These are phyloP conservation scores for Lactarius indigo DNA, from an alignment of 768 basidiomycete genomes.

Conservation along the genomic window DNA sequence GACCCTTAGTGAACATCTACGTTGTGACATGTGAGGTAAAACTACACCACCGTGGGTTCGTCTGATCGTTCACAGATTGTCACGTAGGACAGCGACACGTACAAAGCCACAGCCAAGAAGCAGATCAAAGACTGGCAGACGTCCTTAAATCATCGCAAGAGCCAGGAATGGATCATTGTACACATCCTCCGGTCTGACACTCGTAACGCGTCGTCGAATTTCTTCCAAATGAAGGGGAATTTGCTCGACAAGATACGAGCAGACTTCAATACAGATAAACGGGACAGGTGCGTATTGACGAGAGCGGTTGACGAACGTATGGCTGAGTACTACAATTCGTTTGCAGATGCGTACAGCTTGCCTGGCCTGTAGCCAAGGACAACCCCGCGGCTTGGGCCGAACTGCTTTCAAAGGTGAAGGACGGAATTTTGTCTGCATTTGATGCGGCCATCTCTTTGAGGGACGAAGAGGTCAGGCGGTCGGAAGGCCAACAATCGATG, in stretches of 20 bases:
- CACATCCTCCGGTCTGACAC: constrained; percentile 77
- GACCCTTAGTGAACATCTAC: constrained; percentile 82
- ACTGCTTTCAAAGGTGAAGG: constrained; percentile 83
- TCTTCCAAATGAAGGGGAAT: constrained; percentile 81
- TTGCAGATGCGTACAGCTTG: constrained; percentile 74
- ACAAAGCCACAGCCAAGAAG: constrained; percentile 71
- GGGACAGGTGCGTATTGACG: constrained; percentile 58
- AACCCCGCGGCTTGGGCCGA: constrained; percentile 87
- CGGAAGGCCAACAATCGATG: constrained; percentile 85
- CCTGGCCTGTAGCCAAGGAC: constrained; percentile 66
- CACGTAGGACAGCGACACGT: constrained; percentile 61
- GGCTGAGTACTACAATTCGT: neutral
- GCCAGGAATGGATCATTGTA: constrained; percentile 92
- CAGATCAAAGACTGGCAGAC: constrained; percentile 94
- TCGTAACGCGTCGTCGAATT: constrained; percentile 53
- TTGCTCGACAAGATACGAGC: constrained; percentile 87
- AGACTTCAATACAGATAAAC: constrained; percentile 88
- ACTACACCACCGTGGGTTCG: constrained; percentile 6
- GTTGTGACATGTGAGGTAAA: constrained; percentile 86
- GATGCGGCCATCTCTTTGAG: constrained; percentile 72
- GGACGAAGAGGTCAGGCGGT: constrained; percentile 88
- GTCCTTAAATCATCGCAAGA: constrained; percentile 58
- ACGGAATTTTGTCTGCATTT: constrained; percentile 80
- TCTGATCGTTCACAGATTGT: constrained; percentile 19
- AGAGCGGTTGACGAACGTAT: constrained; percentile 10